Evolutionary conservation across 108 stramenopile species (phyloP).

Genomic region (Fistulifera solaris): DNA sequence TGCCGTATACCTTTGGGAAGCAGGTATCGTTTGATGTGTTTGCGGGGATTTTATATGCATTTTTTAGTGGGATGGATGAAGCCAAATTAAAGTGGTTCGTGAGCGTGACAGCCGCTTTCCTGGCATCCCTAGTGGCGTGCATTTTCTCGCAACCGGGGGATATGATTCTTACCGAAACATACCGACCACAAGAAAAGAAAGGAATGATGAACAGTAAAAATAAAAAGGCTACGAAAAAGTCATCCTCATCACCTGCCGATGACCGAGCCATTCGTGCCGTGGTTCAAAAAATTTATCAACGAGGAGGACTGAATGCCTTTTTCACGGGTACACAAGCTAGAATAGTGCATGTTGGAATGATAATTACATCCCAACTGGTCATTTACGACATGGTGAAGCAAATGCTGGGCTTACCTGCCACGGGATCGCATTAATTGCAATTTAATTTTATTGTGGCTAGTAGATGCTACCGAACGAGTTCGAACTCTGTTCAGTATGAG

Average conservation of each 20-base stretch:
- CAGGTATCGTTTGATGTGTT: slow-evolving; percentile 83
- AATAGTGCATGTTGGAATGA: slow-evolving; percentile 83
- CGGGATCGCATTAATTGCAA: slow-evolving; percentile 52
- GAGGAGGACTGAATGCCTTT: slow-evolving; percentile 49
- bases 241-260: no score
- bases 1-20: slow-evolving; percentile 94
- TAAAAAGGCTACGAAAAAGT: no score
- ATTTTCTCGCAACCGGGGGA: slow-evolving; percentile 91
- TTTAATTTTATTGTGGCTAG: no score
- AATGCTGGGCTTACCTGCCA: slow-evolving; percentile 83
- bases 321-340: slow-evolving; percentile 76
- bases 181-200: slow-evolving; percentile 25
- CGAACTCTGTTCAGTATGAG: not conserved
- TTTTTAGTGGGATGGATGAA: not conserved
- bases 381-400: slow-evolving; percentile 92
- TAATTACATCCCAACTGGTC: slow-evolving; percentile 89
- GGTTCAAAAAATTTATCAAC: slow-evolving; percentile 15
- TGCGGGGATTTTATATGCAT: slow-evolving; percentile 30
- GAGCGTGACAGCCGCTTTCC: slow-evolving; percentile 53
- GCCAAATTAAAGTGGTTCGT: slow-evolving; percentile 50
- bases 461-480: no score
- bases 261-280: no score
- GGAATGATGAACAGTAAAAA: not conserved
- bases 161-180: slow-evolving; percentile 85
- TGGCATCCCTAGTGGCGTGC: slow-evolving; percentile 79